Evolutionary conservation across 2,329 filamentous ascomycete species (phyloP), one percentile per base, ranked within the genome.

Genomic region (Alternaria rosae): DNA sequence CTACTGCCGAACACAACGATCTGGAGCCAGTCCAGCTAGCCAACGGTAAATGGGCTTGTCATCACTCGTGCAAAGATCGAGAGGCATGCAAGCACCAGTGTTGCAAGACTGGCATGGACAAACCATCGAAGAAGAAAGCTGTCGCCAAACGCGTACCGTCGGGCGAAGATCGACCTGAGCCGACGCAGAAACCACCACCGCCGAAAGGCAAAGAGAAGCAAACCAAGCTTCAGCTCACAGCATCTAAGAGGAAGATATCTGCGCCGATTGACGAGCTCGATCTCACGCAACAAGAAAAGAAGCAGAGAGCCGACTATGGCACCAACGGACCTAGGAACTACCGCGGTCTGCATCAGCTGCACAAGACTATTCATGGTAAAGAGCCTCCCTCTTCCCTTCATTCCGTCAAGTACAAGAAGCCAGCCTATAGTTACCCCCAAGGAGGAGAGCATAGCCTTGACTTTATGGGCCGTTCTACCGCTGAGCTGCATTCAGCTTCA

Each of bases 31-130:
- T 80, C 1, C 85, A 84, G 68, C 84, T 93, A 63, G 78, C 83
- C 0, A 94, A 92, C 71, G 91, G 91, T 0, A 91, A 85, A 71
- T 94, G 89, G 88, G 85, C 85, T 35, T 94, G 92, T 78, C 90
- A 90, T 60, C 92, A 94, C 72, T 78, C 78, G 17, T 94, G 92
- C 80, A 88, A 86, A 69, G 82, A 89, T 67, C 88, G 86, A 68
- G 80, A 76, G 41, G 79, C 73, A 10, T 94, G 92, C 77, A 91
- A 88, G 68, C 92, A 94, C 70, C 78, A 85, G 35, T 94, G 92
- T 70, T 94, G 92, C 71, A 85, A 85, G 23, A 88, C 92, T 62
- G 92, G 92, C 0, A 73, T 91, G 17, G 87, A 91, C 35, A 92
- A 88, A 64, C 89, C 87, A 60, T 82, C 78, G 6, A 85, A 86